These are phyloP conservation scores for Paramarasmius palmivorus DNA, from an alignment of 1,284 basidiomycete genomes.

Conservation along the genomic window DNA sequence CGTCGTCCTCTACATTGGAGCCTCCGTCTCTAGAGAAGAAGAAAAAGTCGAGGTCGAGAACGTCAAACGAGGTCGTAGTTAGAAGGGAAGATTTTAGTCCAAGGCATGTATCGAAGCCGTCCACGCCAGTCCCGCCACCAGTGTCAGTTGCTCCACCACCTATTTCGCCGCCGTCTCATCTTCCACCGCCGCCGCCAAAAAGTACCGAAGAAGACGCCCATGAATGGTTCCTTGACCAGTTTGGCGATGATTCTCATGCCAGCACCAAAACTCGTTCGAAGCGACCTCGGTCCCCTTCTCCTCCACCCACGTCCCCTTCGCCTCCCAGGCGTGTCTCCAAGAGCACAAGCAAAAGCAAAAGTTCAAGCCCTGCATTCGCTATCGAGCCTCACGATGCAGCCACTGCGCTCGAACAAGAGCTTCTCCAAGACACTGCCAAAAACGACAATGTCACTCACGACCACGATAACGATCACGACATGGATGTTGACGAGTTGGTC, in stretches of 20 bases:
- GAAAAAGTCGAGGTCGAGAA: constrained; percentile 1
- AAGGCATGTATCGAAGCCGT: not conserved
- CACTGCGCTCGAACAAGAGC: constrained; percentile 45
- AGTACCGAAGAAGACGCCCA: constrained; percentile 48
- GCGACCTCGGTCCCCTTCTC: constrained; percentile 16
- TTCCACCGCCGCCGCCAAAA: constrained; percentile 10
- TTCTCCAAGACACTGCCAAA: constrained; percentile 29
- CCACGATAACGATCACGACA: too few relatives aligned
- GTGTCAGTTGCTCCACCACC: not conserved
- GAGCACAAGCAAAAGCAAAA: constrained; percentile 20
- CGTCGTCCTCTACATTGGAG: too few relatives aligned
- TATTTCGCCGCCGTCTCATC: not conserved
- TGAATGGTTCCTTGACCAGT: constrained; percentile 60
- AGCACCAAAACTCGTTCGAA: constrained; percentile 24
- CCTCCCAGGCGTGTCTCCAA: constrained; percentile 6
- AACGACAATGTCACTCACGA: constrained; percentile 27
- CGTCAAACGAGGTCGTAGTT: constrained; percentile 2
- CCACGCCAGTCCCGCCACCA: not conserved
- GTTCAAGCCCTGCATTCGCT: constrained; percentile 15
- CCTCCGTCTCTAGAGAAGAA: not conserved
- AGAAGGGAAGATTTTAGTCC: not conserved
- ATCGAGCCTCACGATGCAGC: constrained; percentile 25
- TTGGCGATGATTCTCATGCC: constrained; percentile 36
- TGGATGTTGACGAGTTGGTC: constrained; percentile 45
- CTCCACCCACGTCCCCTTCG: constrained; percentile 2